Evolutionary conservation across 345 rosid genomes (phyloP), one percentile per base, ranked within the genome.

Genomic region (Ceriops zippeliana): DNA sequence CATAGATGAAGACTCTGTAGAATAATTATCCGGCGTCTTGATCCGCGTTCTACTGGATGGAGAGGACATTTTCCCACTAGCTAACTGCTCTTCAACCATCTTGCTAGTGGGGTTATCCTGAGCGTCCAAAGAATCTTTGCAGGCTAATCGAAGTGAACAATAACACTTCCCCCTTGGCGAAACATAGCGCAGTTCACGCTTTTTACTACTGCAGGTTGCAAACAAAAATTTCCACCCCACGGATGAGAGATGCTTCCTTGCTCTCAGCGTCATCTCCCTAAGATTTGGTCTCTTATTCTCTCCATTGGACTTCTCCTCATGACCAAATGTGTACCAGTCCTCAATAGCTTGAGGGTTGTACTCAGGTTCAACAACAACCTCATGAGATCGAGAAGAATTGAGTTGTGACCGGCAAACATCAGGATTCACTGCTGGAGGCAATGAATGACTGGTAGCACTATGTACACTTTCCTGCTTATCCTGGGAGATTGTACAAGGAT

Each of bases 311-410:
- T 47, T 31, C 53, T 71, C 64, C 37, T 68, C 66, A 5, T 1
- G 5, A 59, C 53, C 72, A 66, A 52, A 52, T 37, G 5, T 62
- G 52, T 53, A 77, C 83, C 85, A 86, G 10, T 83, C 78, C 62
- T 62, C 59, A 47, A 78, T 61, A 62, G 89, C 86, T 68, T 83
- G 76, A 54, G 86, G 89, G 70, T 81, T 82, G 69, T 76, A 66
- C 69, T 73, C 75, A 58, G 79, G 81, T 67, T 74, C 63, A 24
- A 74, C 35, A 79, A 13, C 42, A 42, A 61, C 61, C 5, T 19
- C 26, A 51, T 69, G 62, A 28, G 72, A 38, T 16, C 21, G 6
- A 47, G 62, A 68, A 27, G 76, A 67, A 61, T 26, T 32, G 63
- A 32, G 73, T 73, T 37, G 28, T 11, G 75, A 57, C 15, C 17